A percentile compares a stretch with the other conserved stretches of the same genome.
These are phyloP conservation scores for Torulaspora maleeae DNA, from an alignment of 805 yeast genomes.

Conservation along the genomic window DNA sequence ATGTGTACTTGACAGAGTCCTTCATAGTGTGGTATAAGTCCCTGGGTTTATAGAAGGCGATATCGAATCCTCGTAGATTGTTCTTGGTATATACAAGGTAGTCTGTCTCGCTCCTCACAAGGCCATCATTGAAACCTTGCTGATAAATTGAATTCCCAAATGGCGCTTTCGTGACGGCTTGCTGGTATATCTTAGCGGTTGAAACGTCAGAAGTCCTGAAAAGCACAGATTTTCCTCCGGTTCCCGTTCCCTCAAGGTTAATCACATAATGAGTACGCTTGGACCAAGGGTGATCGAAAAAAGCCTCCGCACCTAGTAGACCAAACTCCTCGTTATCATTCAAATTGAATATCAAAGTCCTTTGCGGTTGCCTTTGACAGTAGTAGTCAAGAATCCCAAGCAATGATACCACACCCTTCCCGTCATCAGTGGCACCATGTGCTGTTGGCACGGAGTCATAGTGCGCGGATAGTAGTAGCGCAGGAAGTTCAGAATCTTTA, in stretches of 20 bases:
- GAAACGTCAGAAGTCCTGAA: constrained; percentile 82
- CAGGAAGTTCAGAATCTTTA: constrained; percentile 50
- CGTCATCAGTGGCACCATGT: constrained; percentile 88
- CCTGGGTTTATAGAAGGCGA: constrained; percentile 85
- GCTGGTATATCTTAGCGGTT: constrained; percentile 53
- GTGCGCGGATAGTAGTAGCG: constrained; percentile 76
- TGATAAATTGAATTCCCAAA: constrained; percentile 78
- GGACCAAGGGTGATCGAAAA: constrained; percentile 70
- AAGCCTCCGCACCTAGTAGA: constrained; percentile 71
- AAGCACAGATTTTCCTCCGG: constrained; percentile 78
- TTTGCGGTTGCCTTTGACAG: constrained; percentile 48
- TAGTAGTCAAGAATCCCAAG: constrained; percentile 60
- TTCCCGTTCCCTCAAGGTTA: constrained; percentile 89
- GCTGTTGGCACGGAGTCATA: constrained; percentile 86
- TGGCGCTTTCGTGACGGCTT: constrained; percentile 53
- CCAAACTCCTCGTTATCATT: constrained; percentile 91
- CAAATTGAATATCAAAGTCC: constrained; percentile 77
- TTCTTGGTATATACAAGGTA: constrained; percentile 61
- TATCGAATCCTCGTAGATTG: constrained; percentile 81
- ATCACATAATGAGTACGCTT: constrained; percentile 57
- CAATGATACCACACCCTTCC: constrained; percentile 80
- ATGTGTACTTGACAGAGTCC: constrained; percentile 62
- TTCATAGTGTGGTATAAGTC: constrained; percentile 73
- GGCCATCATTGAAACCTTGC: constrained; percentile 72
- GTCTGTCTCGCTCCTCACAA: constrained; percentile 80